Conservation (phyloP, 495 filamentous ascomycete genomes). For the Lepidopterella palustris region DNA sequence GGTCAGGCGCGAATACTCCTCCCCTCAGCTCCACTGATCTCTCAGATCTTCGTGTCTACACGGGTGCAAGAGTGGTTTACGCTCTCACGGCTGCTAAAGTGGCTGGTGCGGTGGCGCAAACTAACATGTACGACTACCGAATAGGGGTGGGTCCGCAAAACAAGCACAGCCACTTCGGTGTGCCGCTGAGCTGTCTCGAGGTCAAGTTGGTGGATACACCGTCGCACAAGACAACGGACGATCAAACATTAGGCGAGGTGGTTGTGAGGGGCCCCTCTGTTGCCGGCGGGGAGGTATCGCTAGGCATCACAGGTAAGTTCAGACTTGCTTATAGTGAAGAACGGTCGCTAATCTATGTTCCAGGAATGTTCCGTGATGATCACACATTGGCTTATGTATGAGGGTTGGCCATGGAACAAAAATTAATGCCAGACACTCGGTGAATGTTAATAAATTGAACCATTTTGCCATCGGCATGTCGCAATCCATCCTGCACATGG, state of each 20-base stretch:
- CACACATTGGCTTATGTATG: constrained; percentile 31
- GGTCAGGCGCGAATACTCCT: constrained; percentile 45
- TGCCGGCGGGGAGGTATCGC: constrained; percentile 50
- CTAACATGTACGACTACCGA: constrained; percentile 81
- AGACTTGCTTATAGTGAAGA: not conserved
- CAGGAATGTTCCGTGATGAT: constrained; percentile 31
- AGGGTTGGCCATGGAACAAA: not conserved
- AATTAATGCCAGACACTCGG: not conserved
- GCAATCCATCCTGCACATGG: too few relatives aligned
- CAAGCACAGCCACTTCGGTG: constrained; percentile 67
- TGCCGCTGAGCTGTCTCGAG: constrained; percentile 73
- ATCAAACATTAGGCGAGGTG: constrained; percentile 55
- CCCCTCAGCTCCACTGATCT: constrained; percentile 59
- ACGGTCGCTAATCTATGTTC: not conserved
- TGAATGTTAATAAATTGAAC: too few relatives aligned
- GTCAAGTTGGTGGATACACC: constrained; percentile 58
- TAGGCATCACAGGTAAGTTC: constrained; percentile 45
- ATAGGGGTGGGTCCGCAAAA: constrained; percentile 40
- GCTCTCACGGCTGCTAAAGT: constrained; percentile 74
- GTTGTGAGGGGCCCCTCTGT: constrained; percentile 62
- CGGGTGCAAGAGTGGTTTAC: constrained; percentile 74
- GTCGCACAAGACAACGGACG: constrained; percentile 53
- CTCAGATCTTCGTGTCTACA: constrained; percentile 73
- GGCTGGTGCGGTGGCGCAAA: constrained; percentile 79
- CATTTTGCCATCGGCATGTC: too few relatives aligned